Conservation (phyloP, 331 rosid species). For the Rosa hybrid region DNA sequence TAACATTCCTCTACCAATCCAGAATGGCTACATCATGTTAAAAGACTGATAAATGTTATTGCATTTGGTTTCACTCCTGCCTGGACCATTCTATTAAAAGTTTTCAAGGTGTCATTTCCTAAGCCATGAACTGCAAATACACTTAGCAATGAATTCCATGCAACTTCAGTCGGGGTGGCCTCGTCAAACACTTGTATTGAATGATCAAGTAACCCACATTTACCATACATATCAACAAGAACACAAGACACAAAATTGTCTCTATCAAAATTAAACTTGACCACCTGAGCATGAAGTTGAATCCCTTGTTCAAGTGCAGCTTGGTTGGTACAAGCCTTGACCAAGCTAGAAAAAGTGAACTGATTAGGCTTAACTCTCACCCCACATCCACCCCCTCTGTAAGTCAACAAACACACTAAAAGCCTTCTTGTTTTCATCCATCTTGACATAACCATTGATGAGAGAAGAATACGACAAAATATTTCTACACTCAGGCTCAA, state of each 20-base stretch:
- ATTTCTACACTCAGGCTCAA: slow-evolving; percentile 18
- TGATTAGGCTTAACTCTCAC: too few relatives aligned
- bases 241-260: slow-evolving; percentile 27
- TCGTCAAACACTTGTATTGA: slow-evolving; percentile 28
- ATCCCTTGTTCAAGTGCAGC: slow-evolving; percentile 15
- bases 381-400: too few relatives aligned
- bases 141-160: slow-evolving; percentile 34
- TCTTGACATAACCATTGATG: slow-evolving; percentile 31
- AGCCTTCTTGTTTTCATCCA: slow-evolving; percentile 26
- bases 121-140: slow-evolving; percentile 35
- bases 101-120: slow-evolving; percentile 23
- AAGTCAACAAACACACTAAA: background rate
- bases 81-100: slow-evolving; percentile 27
- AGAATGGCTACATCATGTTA: slow-evolving; percentile 37
- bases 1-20: slow-evolving; percentile 38
- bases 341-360: too few relatives aligned
- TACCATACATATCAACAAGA: slow-evolving; percentile 40
- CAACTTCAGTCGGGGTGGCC: slow-evolving; percentile 21
- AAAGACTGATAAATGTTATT: slow-evolving; percentile 32
- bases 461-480: slow-evolving; percentile 32
- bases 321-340: too few relatives aligned
- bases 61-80: slow-evolving; percentile 32
- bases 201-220: slow-evolving; percentile 33
- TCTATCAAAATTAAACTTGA: slow-evolving; percentile 25
- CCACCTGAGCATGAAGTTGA: slow-evolving; percentile 35